These are phyloP conservation scores for Naegleria fowleri DNA, from an alignment of 208 protist genomes.

Conservation along the genomic window DNA sequence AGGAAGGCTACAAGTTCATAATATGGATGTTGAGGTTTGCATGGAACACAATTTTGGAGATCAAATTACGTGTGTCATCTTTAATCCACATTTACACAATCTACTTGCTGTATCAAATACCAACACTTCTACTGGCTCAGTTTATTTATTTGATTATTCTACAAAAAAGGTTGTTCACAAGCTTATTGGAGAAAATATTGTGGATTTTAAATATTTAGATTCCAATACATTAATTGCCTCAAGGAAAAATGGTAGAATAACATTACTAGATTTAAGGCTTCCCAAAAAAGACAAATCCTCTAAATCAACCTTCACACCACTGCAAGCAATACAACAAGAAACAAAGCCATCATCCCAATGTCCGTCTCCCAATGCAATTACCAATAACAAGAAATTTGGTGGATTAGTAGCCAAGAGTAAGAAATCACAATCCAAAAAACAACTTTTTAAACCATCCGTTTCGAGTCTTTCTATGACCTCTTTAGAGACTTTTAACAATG, in stretches of 20 bases:
- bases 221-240: background rate
- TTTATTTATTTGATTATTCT: background rate
- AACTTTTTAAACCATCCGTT: background rate
- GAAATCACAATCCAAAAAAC: background rate
- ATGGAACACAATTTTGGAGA: background rate
- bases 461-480: background rate
- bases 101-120: background rate
- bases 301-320: background rate
- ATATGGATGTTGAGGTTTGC: background rate
- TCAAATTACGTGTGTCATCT: background rate
- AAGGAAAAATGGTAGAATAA: background rate
- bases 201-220: background rate
- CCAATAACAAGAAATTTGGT: background rate
- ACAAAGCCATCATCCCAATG: background rate
- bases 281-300: background rate
- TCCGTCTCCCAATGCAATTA: background rate
- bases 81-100: background rate
- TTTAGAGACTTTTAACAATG: background rate
- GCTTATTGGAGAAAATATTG: background rate
- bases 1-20: background rate
- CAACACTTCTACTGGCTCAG: background rate
- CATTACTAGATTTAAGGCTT: background rate
- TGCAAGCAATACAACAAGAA: background rate
- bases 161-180: background rate
- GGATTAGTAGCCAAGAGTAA: background rate